These are phyloP conservation scores for Pyrenula massariospora DNA, from an alignment of 495 filamentous ascomycete genomes.

Conservation along the genomic window DNA sequence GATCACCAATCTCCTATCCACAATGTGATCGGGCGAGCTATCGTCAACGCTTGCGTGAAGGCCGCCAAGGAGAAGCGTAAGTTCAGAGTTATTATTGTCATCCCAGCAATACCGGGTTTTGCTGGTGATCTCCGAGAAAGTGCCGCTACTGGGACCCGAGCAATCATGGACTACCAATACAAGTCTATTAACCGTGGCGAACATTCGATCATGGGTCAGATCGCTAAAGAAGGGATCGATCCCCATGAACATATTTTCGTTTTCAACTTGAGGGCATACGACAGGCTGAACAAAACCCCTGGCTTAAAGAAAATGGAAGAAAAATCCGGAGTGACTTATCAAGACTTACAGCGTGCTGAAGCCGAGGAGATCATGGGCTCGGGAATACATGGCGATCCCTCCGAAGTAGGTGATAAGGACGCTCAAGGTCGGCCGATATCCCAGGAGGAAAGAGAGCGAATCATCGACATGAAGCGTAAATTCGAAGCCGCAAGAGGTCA, in stretches of 20 bases:
- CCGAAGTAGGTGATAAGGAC: slow-evolving; percentile 34
- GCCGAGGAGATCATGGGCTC: slow-evolving; percentile 77
- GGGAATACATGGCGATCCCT: slow-evolving; percentile 49
- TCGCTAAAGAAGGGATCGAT: slow-evolving; percentile 66
- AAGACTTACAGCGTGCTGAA: slow-evolving; percentile 73
- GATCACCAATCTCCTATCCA: slow-evolving; percentile 74
- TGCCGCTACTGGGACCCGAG: slow-evolving; percentile 73
- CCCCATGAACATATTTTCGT: slow-evolving; percentile 74
- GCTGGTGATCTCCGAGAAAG: slow-evolving; percentile 78
- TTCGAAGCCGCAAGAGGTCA: slow-evolving; percentile 49
- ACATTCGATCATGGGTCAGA: slow-evolving; percentile 75
- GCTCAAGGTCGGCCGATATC: slow-evolving; percentile 20
- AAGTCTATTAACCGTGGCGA: slow-evolving; percentile 88
- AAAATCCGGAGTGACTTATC: slow-evolving; percentile 67
- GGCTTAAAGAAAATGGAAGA: slow-evolving; percentile 59
- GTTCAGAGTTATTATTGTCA: slow-evolving; percentile 81
- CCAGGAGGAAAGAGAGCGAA: slow-evolving; percentile 26
- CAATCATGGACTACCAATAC: slow-evolving; percentile 98
- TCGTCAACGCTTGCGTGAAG: slow-evolving; percentile 77
- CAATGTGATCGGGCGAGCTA: slow-evolving; percentile 76
- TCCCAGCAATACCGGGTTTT: slow-evolving; percentile 87
- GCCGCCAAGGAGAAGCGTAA: slow-evolving; percentile 78
- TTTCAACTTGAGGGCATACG: slow-evolving; percentile 85
- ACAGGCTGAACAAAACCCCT: slow-evolving; percentile 74
- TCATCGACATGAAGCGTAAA: slow-evolving; percentile 41